These are phyloP conservation scores for Lactarius quietus DNA, from an alignment of 768 basidiomycete species.

Conservation along the genomic window DNA sequence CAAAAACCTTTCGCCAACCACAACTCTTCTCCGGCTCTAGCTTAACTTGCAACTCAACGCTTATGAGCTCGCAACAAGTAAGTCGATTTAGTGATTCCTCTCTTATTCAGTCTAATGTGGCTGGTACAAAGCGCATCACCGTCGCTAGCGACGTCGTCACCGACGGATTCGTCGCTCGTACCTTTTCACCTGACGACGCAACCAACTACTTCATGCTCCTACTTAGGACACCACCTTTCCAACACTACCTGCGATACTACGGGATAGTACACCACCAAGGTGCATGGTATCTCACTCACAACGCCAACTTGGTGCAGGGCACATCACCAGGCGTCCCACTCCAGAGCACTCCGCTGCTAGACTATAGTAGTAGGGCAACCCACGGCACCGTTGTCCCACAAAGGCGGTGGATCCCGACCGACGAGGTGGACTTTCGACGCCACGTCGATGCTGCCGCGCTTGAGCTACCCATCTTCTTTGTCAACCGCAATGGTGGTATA, in stretches of 20 bases:
- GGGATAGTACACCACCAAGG: background rate
- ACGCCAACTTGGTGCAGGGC: background rate
- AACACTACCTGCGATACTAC: constrained; percentile 1
- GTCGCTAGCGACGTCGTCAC: constrained; percentile 8
- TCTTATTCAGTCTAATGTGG: background rate
- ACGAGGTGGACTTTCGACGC: constrained; percentile 9
- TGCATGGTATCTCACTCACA: constrained; percentile 7
- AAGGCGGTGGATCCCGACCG: constrained; percentile 3
- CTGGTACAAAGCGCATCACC: background rate
- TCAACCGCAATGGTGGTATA: background rate
- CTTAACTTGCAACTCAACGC: background rate
- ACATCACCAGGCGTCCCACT: background rate
- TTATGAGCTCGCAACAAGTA: background rate
- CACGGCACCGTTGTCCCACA: constrained; percentile 15
- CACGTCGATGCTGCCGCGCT: background rate
- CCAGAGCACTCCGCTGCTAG: constrained; percentile 8
- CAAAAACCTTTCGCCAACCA: too few species aligned
- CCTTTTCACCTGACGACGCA: constrained; percentile 1
- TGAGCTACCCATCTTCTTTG: constrained; percentile 22
- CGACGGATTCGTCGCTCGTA: constrained; percentile 7
- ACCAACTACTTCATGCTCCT: constrained; percentile 5
- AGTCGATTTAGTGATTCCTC: background rate
- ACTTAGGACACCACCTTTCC: background rate
- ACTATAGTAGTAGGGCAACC: background rate
- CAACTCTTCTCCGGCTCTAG: background rate